phyloP scores from a whole-genome alignment of 2,329 filamentous ascomycete genomes.

The Ceratocystis eucalypticola region DNA sequence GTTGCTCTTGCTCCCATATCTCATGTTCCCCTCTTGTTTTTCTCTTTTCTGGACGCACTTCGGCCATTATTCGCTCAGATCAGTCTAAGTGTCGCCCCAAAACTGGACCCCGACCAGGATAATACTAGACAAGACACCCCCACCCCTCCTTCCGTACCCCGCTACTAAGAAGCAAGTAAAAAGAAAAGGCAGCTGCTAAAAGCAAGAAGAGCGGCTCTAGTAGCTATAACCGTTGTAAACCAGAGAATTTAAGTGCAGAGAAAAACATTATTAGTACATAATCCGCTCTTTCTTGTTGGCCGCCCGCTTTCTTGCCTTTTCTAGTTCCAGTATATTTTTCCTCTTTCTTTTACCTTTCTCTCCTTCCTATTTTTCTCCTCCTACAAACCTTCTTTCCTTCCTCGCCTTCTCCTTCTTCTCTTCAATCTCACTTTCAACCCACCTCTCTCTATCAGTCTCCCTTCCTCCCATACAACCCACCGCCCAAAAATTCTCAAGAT shows the following conservation, averaged over 20 bases:
- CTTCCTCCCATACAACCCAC: slow-evolving; percentile 1
- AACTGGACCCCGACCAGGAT: not conserved
- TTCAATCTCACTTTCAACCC: not conserved
- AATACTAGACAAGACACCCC: not conserved
- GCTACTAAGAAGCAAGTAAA: not conserved
- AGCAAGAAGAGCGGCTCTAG: not conserved
- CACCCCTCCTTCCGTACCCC: not conserved
- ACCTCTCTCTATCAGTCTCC: slow-evolving; percentile 4
- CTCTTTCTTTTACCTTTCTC: slow-evolving; percentile 10
- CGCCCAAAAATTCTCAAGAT: slow-evolving; percentile 27
- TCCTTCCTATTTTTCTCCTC: slow-evolving; percentile 18
- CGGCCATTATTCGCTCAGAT: slow-evolving; percentile 19
- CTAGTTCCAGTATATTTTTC: slow-evolving; percentile 7
- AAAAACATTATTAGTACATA: not conserved
- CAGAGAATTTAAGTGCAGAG: not conserved
- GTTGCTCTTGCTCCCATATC: not conserved
- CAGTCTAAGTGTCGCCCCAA: slow-evolving; percentile 7
- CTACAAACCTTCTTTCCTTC: slow-evolving; percentile 16
- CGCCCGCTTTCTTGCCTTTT: slow-evolving; percentile 13
- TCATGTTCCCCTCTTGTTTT: not conserved
- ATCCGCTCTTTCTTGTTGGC: slow-evolving; percentile 4
- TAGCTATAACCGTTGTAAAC: not conserved
- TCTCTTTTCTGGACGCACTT: slow-evolving; percentile 14
- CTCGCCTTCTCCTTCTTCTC: slow-evolving; percentile 19
- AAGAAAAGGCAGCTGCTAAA: not conserved